Percentiles rank a stretch among this genome's conserved stretches.
These are phyloP conservation scores for cucumber (Cucumis sativus) DNA, from an alignment of 306 rosid species.

Conservation along the genomic window Cucumber_9930_V3 NC_026658.2:530501-531000, in stretches of 20 bases:
- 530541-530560: slow-evolving; percentile 1
- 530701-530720: slow-evolving; percentile 67
- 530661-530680: slow-evolving; percentile 78
- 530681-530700: slow-evolving; percentile 80
- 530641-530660: slow-evolving; percentile 77
- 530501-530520: slow-evolving; percentile 18
- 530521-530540: not conserved
- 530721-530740: slow-evolving; percentile 90
- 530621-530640: slow-evolving; percentile 40
- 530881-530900: not conserved
- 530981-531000: slow-evolving; percentile 19
- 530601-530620: slow-evolving; percentile 5
- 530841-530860: not conserved
- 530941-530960: slow-evolving; percentile 52
- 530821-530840: not conserved
- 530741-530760: slow-evolving; percentile 86
- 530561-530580: not conserved
- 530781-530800: slow-evolving; percentile 33
- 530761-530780: slow-evolving; percentile 81
- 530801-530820: not conserved
- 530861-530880: not conserved
- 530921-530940: not conserved
- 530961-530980: slow-evolving; percentile 35
- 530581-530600: not conserved
- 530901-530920: not conserved